phyloP scores from a whole-genome alignment of 495 filamentous ascomycete genomes.

The Ascodesmis nigricans region DNA sequence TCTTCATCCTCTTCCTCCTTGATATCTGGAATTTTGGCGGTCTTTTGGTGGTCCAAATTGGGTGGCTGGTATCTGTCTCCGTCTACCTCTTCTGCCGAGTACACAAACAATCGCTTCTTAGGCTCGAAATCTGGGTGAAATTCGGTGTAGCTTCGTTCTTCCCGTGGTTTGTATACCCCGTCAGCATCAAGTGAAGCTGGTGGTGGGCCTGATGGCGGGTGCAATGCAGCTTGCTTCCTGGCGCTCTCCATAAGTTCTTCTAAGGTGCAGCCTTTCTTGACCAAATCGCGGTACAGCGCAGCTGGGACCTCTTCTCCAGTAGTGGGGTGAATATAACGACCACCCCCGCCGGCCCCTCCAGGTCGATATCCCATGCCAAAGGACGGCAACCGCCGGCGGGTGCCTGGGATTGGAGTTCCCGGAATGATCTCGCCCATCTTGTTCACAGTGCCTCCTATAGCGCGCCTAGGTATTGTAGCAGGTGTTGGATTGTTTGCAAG shows the following conservation, averaged over 20 bases:
- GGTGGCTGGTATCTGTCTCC: slow-evolving; percentile 21
- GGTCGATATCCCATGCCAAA: slow-evolving; percentile 37
- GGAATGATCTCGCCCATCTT: too few relatives aligned
- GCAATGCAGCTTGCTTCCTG: too few relatives aligned
- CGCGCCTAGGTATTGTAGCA: slow-evolving; percentile 14
- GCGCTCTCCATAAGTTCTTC: too few relatives aligned
- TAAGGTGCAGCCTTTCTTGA: slow-evolving; percentile 5
- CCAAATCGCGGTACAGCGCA: slow-evolving; percentile 25
- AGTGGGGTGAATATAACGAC: slow-evolving; percentile 42
- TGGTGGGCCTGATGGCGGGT: too few relatives aligned
- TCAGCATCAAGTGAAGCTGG: slow-evolving; percentile 35
- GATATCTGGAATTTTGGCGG: slow-evolving; percentile 11
- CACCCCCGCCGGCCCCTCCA: slow-evolving; percentile 59
- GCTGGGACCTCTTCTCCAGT: slow-evolving; percentile 22
- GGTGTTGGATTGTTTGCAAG: slow-evolving; percentile 11
- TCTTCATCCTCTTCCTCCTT: slow-evolving; percentile 20
- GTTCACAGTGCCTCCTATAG: too few relatives aligned
- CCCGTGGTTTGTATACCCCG: slow-evolving; percentile 88
- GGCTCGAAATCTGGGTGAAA: slow-evolving; percentile 90
- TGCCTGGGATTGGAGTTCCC: too few relatives aligned
- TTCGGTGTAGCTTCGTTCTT: slow-evolving; percentile 91
- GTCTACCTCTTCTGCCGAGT: slow-evolving; percentile 68
- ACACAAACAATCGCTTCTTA: slow-evolving; percentile 51
- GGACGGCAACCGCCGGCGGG: slow-evolving; percentile 26
- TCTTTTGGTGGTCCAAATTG: slow-evolving; percentile 4